A percentile compares a stretch with the other conserved stretches of the same genome.
These are phyloP conservation scores for Citrus inodora DNA, from an alignment of 345 rosid species.

Conservation along the genomic window DNA sequence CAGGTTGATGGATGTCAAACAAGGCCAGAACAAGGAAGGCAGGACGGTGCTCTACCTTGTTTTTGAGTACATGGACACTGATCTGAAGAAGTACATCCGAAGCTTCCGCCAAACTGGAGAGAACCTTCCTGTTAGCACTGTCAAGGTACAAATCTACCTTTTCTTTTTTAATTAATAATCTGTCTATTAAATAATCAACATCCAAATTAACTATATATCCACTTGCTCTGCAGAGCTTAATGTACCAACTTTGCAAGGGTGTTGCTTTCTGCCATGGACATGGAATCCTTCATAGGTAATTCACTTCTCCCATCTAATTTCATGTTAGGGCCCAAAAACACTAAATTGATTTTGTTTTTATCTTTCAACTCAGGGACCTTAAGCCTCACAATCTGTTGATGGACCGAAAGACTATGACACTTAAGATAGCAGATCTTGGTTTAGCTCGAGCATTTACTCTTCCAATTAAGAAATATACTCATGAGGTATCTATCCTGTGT, in stretches of 20 bases:
- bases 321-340: neutral
- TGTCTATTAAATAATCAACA: neutral
- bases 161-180: too few species aligned
- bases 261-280: conserved; percentile 96
- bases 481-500: conserved; percentile 50
- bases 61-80: conserved; percentile 92
- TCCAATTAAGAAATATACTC: conserved; percentile 93
- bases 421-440: conserved; percentile 95
- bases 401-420: conserved; percentile 71
- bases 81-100: conserved; percentile 80
- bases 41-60: conserved; percentile 87
- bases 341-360: neutral
- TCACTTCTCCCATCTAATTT: neutral
- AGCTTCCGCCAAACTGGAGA: conserved; percentile 63
- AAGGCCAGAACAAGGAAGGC: conserved; percentile 86
- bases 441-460: conserved; percentile 86
- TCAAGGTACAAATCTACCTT: conserved; percentile 42
- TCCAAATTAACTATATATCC: neutral
- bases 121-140: conserved; percentile 40
- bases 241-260: conserved; percentile 96
- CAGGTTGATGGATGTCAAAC: conserved; percentile 90
- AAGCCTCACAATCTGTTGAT: conserved; percentile 93
- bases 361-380: conserved; percentile 60
- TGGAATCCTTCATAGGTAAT: conserved; percentile 91
- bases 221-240: conserved; percentile 60